These are phyloP conservation scores for Aspergillus sergii DNA, from an alignment of 2,329 filamentous ascomycete genomes.

Conservation along the genomic window DNA sequence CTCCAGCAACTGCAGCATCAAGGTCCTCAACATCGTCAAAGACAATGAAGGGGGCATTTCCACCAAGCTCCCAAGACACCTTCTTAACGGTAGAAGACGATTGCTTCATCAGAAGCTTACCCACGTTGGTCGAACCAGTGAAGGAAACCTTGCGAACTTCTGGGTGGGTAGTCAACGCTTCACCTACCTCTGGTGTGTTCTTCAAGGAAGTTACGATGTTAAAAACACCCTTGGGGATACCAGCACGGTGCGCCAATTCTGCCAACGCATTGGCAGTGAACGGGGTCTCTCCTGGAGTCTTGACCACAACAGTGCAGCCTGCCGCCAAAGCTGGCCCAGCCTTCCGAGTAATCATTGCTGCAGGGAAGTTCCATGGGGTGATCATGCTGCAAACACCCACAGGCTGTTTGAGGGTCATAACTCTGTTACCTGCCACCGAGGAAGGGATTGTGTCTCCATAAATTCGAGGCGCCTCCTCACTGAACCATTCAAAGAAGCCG, in stretches of 20 bases:
- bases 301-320: conserved; percentile 93
- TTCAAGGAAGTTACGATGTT: conserved; percentile 81
- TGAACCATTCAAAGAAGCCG: conserved; percentile 66
- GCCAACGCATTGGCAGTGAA: conserved; percentile 86
- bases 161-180: conserved; percentile 73
- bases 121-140: conserved; percentile 72
- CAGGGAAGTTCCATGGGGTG: conserved; percentile 68
- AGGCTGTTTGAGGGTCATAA: conserved; percentile 67
- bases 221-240: conserved; percentile 86
- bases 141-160: conserved; percentile 89
- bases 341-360: conserved; percentile 57
- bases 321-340: conserved; percentile 71
- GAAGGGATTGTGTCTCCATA: conserved; percentile 66
- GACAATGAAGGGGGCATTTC: conserved; percentile 94
- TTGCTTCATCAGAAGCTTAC: conserved; percentile 85
- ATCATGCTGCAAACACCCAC: conserved; percentile 69
- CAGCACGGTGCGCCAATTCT: conserved; percentile 82
- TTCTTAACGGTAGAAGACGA: conserved; percentile 82
- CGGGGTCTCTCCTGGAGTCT: conserved; percentile 89
- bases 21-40: conserved; percentile 89
- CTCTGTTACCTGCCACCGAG: conserved; percentile 59
- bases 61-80: conserved; percentile 86
- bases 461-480: conserved; percentile 60
- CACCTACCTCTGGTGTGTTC: conserved; percentile 79
- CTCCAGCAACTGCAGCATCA: conserved; percentile 79